A percentile compares a stretch with the other conserved stretches of the same genome.
Conservation (phyloP, 2,329 filamentous ascomycete species). For the Ascomycota sp. region DNA sequence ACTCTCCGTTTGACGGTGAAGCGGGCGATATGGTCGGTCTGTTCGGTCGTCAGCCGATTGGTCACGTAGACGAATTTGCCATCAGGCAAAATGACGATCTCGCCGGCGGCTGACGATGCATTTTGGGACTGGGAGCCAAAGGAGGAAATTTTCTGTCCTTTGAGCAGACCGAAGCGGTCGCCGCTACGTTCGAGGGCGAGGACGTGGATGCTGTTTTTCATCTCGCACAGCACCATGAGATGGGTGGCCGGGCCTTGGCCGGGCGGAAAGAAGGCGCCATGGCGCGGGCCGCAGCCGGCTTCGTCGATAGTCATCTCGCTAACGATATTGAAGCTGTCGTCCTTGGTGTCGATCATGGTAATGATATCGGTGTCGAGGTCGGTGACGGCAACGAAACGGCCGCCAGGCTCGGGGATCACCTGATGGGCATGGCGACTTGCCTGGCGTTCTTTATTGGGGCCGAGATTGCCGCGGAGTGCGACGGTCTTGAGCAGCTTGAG, state of each 20-base stretch:
- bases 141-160: slow-evolving; percentile 17
- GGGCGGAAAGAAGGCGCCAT: slow-evolving; percentile 25
- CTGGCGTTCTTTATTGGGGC: slow-evolving; percentile 14
- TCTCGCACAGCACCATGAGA: slow-evolving; percentile 27
- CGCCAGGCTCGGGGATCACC: slow-evolving; percentile 22
- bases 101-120: slow-evolving; percentile 23
- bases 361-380: slow-evolving; percentile 29
- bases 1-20: slow-evolving; percentile 22
- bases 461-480: slow-evolving; percentile 12
- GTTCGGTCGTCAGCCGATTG: slow-evolving; percentile 25
- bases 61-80: slow-evolving; percentile 26
- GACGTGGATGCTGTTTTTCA: slow-evolving; percentile 22
- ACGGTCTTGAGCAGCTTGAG: slow-evolving; percentile 19
- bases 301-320: slow-evolving; percentile 13
- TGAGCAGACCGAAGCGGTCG: slow-evolving; percentile 14
- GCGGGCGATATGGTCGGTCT: slow-evolving; percentile 25
- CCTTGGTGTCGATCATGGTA: slow-evolving; percentile 20
- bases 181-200: slow-evolving; percentile 19
- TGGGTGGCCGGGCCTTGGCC: slow-evolving; percentile 16
- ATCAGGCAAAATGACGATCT: slow-evolving; percentile 20
- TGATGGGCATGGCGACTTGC: slow-evolving; percentile 23
- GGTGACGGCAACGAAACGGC: slow-evolving; percentile 25
- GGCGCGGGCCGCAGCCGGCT: slow-evolving; percentile 25
- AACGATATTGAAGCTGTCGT: slow-evolving; percentile 18
- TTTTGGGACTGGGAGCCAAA: slow-evolving; percentile 13